Conservation (phyloP, 345 rosid genomes). For the Triadica sebifera region DNA sequence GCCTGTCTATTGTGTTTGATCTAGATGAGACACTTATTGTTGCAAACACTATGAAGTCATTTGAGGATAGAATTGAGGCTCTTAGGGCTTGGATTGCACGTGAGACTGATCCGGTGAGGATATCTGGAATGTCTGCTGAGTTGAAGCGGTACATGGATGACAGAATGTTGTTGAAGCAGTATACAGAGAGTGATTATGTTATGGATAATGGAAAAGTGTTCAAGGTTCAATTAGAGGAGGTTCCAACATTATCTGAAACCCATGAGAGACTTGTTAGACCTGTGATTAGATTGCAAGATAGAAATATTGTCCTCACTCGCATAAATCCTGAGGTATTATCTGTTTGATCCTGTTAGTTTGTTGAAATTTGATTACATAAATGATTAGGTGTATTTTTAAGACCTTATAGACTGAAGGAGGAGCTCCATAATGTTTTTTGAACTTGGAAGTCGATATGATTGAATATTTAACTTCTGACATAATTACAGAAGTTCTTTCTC, state of each 20-base stretch:
- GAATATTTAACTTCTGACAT: neutral
- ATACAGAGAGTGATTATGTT: constrained; percentile 62
- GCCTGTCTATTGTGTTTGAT: constrained; percentile 91
- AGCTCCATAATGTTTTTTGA: neutral
- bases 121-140: constrained; percentile 71
- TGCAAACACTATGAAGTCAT: constrained; percentile 94
- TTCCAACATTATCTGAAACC: constrained; percentile 52
- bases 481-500: neutral
- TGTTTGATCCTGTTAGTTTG: constrained; percentile 3
- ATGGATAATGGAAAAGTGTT: constrained; percentile 63
- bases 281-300: constrained; percentile 77
- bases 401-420: neutral
- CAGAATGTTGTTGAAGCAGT: constrained; percentile 78
- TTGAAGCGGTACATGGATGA: constrained; percentile 74
- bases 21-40: constrained; percentile 95
- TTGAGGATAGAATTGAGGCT: constrained; percentile 81
- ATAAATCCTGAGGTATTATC: constrained; percentile 86
- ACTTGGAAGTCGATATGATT: neutral
- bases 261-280: constrained; percentile 78
- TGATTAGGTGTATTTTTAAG: neutral
- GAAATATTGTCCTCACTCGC: constrained; percentile 78
- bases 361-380: neutral
- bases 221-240: constrained; percentile 83
- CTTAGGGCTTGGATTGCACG: constrained; percentile 76
- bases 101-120: constrained; percentile 67